These are phyloP conservation scores for Didymella keratinophila DNA, from an alignment of 2,329 filamentous ascomycete genomes.

Conservation along the genomic window DNA sequence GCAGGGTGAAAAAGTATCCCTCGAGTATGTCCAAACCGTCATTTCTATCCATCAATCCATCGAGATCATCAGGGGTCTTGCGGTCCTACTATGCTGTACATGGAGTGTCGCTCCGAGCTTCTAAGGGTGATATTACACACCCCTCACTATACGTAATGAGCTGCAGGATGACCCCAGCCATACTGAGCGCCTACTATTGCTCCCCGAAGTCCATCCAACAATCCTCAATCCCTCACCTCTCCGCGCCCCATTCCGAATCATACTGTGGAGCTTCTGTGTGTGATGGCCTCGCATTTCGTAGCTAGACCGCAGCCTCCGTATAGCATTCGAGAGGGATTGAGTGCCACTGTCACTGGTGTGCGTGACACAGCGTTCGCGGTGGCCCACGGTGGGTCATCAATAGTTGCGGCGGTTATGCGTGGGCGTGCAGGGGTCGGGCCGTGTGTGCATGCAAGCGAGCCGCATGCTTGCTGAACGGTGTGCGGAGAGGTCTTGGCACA, in stretches of 20 bases:
- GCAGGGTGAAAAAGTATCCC: too few species aligned
- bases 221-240: neutral
- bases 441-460: slow-evolving; percentile 21
- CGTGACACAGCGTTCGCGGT: slow-evolving; percentile 16
- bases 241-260: neutral
- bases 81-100: neutral
- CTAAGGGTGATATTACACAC: neutral
- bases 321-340: neutral
- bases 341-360: neutral
- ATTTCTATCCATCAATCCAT: neutral
- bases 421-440: slow-evolving; percentile 19
- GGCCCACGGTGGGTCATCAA: slow-evolving; percentile 14
- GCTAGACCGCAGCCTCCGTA: neutral
- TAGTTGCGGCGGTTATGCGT: slow-evolving; percentile 22
- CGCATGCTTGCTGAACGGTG: slow-evolving; percentile 10
- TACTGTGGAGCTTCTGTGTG: neutral
- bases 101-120: neutral
- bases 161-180: neutral
- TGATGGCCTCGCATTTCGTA: neutral
- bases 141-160: neutral
- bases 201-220: neutral
- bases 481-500: slow-evolving; percentile 2
- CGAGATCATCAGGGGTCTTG: neutral
- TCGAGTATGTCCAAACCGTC: neutral
- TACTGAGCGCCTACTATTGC: neutral